A percentile compares a stretch with the other conserved stretches of the same genome.
Conservation (phyloP, 2,329 filamentous ascomycete species). For the Ophiognomonia clavigignenti-juglandacearum region DNA sequence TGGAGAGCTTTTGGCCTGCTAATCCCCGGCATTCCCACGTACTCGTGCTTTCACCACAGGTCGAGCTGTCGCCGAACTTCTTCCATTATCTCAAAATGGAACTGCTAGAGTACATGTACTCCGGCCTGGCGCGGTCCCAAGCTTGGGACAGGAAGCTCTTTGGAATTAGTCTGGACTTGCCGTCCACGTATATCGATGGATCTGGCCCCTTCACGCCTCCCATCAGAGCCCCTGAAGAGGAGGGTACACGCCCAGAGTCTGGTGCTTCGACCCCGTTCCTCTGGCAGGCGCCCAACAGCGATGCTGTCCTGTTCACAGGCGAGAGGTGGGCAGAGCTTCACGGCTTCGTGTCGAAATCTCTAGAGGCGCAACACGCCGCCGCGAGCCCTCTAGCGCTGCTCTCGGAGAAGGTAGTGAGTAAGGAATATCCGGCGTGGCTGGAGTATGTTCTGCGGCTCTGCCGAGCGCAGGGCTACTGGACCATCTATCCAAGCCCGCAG, state of each 20-base stretch:
- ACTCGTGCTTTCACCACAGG: conserved; percentile 77
- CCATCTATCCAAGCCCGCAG: conserved; percentile 68
- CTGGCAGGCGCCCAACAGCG: conserved; percentile 80
- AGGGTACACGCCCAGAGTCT: conserved; percentile 1
- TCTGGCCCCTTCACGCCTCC: conserved; percentile 47
- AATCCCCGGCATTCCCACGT: conserved; percentile 64
- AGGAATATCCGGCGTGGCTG: conserved; percentile 68
- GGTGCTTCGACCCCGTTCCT: conserved; percentile 57
- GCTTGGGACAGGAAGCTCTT: conserved; percentile 55
- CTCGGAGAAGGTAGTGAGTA: conserved; percentile 56
- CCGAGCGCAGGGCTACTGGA: conserved; percentile 69
- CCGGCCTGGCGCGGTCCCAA: conserved; percentile 38
- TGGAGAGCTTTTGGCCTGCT: conserved; percentile 84
- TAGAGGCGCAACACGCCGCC: conserved; percentile 38
- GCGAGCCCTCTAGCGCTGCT: conserved; percentile 34
- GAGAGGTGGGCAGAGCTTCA: conserved; percentile 86
- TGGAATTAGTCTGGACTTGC: conserved; percentile 76
- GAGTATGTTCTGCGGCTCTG: conserved; percentile 75
- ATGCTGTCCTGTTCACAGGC: conserved; percentile 78
- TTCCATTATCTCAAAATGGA: conserved; percentile 72
- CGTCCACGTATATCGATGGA: conserved; percentile 59
- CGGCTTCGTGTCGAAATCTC: conserved; percentile 64
- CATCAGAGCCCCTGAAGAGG: conserved; percentile 15
- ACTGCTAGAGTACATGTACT: conserved; percentile 74
- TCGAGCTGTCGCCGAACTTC: conserved; percentile 74